phyloP scores from a whole-genome alignment of 2,329 filamentous ascomycete species.

The Helminthosporium solani region DNA sequence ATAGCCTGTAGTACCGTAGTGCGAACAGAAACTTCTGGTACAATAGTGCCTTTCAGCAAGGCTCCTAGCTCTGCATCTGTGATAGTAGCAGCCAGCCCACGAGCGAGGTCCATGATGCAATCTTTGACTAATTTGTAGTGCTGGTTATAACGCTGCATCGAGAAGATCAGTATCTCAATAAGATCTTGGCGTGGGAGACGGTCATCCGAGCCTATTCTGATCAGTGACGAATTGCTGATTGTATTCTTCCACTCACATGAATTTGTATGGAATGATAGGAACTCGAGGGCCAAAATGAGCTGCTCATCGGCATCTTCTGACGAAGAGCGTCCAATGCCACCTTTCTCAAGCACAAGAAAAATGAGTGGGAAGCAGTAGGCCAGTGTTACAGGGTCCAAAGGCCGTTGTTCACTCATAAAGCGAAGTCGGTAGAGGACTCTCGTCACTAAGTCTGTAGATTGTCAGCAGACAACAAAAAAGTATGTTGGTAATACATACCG shows the following conservation, averaged over 20 bases:
- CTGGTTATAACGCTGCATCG: constrained; percentile 86
- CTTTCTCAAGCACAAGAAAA: constrained; percentile 73
- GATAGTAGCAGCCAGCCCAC: constrained; percentile 82
- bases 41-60: constrained; percentile 76
- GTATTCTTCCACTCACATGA: constrained; percentile 54
- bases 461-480: constrained; percentile 12
- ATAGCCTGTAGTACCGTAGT: constrained; percentile 86
- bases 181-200: constrained; percentile 75
- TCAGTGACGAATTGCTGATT: constrained; percentile 13
- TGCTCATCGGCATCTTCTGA: constrained; percentile 85
- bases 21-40: constrained; percentile 76
- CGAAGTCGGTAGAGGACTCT: constrained; percentile 86
- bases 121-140: constrained; percentile 96
- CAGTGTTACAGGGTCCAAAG: constrained; percentile 83
- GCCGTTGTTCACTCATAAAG: constrained; percentile 89
- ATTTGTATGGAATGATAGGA: constrained; percentile 84
- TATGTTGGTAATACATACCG: constrained; percentile 43
- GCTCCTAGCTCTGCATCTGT: constrained; percentile 68
- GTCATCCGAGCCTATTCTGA: constrained; percentile 60
- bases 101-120: constrained; percentile 81
- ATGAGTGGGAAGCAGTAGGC: constrained; percentile 85
- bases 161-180: constrained; percentile 68
- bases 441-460: constrained; percentile 64
- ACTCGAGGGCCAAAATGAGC: constrained; percentile 82
- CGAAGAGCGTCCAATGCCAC: constrained; percentile 68